phyloP scores from a whole-genome alignment of 2,329 filamentous ascomycete species.

The Orbilia blumenaviensis region DNA sequence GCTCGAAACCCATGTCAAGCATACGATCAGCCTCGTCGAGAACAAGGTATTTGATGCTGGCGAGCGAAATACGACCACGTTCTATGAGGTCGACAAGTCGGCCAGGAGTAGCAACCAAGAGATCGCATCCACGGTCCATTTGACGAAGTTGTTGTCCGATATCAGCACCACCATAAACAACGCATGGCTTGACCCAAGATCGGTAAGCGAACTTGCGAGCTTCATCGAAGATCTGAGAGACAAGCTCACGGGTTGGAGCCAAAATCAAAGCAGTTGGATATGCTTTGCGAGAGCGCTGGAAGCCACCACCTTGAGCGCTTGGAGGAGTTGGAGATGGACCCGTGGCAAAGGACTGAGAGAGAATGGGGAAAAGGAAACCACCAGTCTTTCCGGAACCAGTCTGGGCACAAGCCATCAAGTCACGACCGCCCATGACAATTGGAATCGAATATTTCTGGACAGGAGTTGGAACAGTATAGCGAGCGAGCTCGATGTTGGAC shows the following conservation, averaged over 20 bases:
- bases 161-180: conserved; percentile 98
- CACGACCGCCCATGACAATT: conserved; percentile 96
- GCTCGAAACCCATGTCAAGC: conserved; percentile 99
- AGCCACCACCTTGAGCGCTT: conserved; percentile 70
- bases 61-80: conserved; percentile 94
- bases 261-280: conserved; percentile 96
- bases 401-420: conserved; percentile 99
- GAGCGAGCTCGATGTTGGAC: conserved; percentile 89
- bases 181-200: conserved; percentile 97
- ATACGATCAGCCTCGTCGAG: conserved; percentile 99
- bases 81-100: conserved; percentile 98
- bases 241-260: conserved; percentile 95
- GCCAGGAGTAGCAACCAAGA: conserved; percentile 95
- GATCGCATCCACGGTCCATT: conserved; percentile 96
- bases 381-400: conserved; percentile 99
- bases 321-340: conserved; percentile 76
- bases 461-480: conserved; percentile 94
- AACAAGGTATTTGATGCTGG: conserved; percentile 99
- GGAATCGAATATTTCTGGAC: conserved; percentile 99
- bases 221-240: conserved; percentile 98
- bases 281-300: conserved; percentile 94
- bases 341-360: conserved; percentile 94
- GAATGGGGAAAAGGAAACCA: conserved; percentile 98
- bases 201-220: conserved; percentile 98
- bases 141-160: conserved; percentile 97